Conservation (phyloP, 169 alveolate species). For the Babesia bigemina region DNA sequence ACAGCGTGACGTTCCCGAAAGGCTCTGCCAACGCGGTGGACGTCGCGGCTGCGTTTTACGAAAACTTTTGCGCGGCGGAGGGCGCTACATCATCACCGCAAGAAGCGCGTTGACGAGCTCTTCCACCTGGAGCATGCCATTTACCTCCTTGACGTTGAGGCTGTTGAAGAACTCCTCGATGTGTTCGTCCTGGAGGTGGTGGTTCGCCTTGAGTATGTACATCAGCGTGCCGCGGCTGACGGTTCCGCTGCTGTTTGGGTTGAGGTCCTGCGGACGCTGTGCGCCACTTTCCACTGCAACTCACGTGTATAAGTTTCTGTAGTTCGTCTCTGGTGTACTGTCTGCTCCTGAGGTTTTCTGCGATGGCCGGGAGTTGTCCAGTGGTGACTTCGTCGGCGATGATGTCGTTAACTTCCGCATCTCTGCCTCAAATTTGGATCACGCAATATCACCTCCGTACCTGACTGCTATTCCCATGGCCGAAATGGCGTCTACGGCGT, state of each 20-base stretch:
- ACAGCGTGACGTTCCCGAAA: background rate
- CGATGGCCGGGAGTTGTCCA: constrained; percentile 7
- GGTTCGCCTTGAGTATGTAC: constrained; percentile 33
- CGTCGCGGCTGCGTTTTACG: background rate
- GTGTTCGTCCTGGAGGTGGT: constrained; percentile 22
- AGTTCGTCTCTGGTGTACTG: constrained; percentile 13
- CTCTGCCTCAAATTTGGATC: background rate
- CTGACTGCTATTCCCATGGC: constrained; percentile 28
- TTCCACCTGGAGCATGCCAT: constrained; percentile 11
- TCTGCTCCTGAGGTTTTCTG: background rate
- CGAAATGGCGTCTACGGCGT: constrained; percentile 17
- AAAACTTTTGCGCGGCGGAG: background rate
- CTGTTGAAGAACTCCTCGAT: constrained; percentile 11
- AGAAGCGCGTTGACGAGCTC: constrained; percentile 19
- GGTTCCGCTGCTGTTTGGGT: constrained; percentile 14
- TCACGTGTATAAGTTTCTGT: constrained; percentile 1
- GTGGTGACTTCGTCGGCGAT: constrained; percentile 6
- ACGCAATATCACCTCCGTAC: background rate
- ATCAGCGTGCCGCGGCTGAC: constrained; percentile 20
- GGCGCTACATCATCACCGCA: background rate
- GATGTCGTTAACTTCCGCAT: constrained; percentile 3
- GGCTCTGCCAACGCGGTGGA: background rate
- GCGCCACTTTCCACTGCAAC: background rate
- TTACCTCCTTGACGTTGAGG: constrained; percentile 13
- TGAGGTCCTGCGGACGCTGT: constrained; percentile 14